Conservation (phyloP, 306 rosid genomes). For the Quercus aquifolioides region DNA sequence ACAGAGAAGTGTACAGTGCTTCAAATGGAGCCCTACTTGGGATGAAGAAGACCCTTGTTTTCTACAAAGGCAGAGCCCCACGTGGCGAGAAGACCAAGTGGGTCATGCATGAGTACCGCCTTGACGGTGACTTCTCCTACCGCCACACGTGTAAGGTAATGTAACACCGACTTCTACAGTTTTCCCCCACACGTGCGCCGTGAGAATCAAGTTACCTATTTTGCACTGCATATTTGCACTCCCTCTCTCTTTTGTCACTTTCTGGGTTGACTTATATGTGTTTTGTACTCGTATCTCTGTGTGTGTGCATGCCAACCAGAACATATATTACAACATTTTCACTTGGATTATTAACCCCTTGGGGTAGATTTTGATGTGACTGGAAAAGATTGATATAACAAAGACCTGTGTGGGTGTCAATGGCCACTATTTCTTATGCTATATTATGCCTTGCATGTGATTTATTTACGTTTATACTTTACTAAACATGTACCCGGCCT, state of each 20-base stretch:
- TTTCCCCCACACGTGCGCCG: constrained; percentile 1
- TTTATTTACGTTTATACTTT: not conserved
- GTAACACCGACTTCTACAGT: not conserved
- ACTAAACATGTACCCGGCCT: not conserved
- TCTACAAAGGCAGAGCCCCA: constrained; percentile 86
- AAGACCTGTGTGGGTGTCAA: not conserved
- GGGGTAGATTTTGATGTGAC: constrained; percentile 7
- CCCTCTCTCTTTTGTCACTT: constrained; percentile 29
- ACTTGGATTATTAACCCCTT: not conserved
- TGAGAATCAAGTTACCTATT: not conserved
- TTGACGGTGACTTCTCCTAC: constrained; percentile 47
- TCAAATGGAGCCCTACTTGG: constrained; percentile 46
- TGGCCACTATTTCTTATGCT: not conserved
- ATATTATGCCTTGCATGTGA: not conserved
- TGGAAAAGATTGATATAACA: not conserved
- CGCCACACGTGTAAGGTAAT: constrained; percentile 47
- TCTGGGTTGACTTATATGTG: constrained; percentile 33
- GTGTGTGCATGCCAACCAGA: not conserved
- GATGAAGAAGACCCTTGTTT: constrained; percentile 85
- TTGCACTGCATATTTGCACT: not conserved
- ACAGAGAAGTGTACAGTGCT: constrained; percentile 49
- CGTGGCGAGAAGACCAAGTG: constrained; percentile 80
- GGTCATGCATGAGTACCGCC: constrained; percentile 94
- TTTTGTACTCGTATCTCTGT: no score
- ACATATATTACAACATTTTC: constrained; percentile 2